Base-by-base conservation (phyloP, 1,284 basidiomycete species). In the Xanthoconium separans region DNA sequence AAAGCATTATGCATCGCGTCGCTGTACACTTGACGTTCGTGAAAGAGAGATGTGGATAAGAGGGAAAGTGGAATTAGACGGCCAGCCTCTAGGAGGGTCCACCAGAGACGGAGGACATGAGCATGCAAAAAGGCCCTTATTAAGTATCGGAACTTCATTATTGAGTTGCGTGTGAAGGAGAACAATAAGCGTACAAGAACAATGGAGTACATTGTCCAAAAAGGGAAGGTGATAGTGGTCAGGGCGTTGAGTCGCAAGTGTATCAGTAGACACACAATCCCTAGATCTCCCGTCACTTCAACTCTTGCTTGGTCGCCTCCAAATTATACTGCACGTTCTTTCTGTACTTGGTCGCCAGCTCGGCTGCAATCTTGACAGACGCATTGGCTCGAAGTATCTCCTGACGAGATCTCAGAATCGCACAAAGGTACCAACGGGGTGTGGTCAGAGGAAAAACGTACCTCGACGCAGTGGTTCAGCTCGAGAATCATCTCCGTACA, bases 291-390 rank as follows among this genome's bases (percentile, higher is more conserved):
- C 27, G 16, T 39, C 18, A 49, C 37, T 53, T 31, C 44, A 39
- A 51, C 49, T 66, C 70, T 11, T 70, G 66, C 58, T 75, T 79
- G 18, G 81, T 86, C 37, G 87, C 87, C 61, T 87, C 86, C 57
- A 94, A 69, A 66, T 94, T 94, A 66, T 91, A 93, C 66, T 87
- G 85, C 42, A 92, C 91, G 70, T 93, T 94, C 70, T 89, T 85
- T 58, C 85, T 78, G 69, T 94, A 94, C 68, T 91, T 92, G 36
- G 82, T 82, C 36, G 85, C 81, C 20, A 95, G 76, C 68, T 92
- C 84, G 1, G 91, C 85, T 0, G 92, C 87, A 36, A 82, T 84
- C 63, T 86, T 84, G 40, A 92, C 83, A 43, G 83, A 81, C 2
- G 81, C 76, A 58, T 91, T 89, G 13, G 87, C 88, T 24, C 80